Evolutionary conservation across 75 land plant genomes (phyloP), one percentile per base, ranked within the genome.

Genomic region (Selaginella tamariscina): DNA sequence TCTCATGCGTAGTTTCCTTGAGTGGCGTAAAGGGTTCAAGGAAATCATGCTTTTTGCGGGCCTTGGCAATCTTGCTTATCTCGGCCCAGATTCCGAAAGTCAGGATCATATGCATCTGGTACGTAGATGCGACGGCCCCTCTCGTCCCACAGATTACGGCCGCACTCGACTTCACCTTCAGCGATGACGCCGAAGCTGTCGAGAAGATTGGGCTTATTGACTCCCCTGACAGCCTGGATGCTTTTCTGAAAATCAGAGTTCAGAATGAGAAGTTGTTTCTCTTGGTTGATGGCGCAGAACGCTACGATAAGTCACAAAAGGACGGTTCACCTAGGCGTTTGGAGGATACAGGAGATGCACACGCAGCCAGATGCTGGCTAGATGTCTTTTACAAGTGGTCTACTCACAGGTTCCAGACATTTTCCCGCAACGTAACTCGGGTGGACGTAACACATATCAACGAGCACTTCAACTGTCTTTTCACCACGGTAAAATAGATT

Each of bases 111-210:
- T 39, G 49, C 49, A 39, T 39, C 49, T 39, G 49, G 49, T 39
- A 39, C 49, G 5, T 39, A 39, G 49, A 39, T 39, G 49, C 49
- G 49, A 39, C 15, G 49, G 49, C 49, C 49, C 49, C 49, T 39
- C 49, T 39, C 49, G 49, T 39, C 49, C 49, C 49, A 39, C 49
- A 39, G 49, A 39, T 39, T 39, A 39, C 49, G 49, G 49, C 49
- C 49, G 49, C 49, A 39, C 49, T 39, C 49, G 5, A 39, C 49
- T 39, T 39, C 49, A 15, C 49, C 49, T 39, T 39, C 49, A 39
- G 49, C 49, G 49, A 39, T 39, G 49, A 39, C 49, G 49, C 49
- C 49, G 49, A 39, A 39, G 49, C 49, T 39, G 49, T 39, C 49
- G 49, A 39, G 49, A 39, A 39, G 49, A 39, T 39, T 39, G 49